Evolutionary conservation across 306 rosid genomes (phyloP).

Genomic region (Crotalaria pallida): DNA sequence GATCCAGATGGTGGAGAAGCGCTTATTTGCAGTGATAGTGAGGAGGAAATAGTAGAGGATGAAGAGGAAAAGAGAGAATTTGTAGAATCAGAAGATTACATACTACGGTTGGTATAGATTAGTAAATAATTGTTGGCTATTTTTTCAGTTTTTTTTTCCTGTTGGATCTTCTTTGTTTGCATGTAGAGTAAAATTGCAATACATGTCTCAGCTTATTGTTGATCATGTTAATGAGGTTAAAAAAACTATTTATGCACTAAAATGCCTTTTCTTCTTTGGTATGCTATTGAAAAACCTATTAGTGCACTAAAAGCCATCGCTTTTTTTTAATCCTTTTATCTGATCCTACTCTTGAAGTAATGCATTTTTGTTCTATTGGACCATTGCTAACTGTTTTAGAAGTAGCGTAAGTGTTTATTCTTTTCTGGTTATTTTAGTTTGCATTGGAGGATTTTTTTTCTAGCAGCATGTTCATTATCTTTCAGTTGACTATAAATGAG

Average conservation of each 20-base stretch:
- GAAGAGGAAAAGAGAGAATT: conserved; percentile 87
- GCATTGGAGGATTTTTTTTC: background rate
- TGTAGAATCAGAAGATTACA: no score
- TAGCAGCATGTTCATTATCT: background rate
- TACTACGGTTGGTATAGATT: no score
- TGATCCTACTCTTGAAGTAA: background rate
- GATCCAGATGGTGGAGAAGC: conserved; percentile 98
- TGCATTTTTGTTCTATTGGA: conserved; percentile 1
- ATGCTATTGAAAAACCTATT: background rate
- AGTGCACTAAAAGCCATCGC: background rate
- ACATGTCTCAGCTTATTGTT: background rate
- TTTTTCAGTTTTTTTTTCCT: no score
- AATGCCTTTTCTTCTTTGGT: no score
- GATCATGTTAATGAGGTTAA: background rate
- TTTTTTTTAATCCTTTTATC: background rate
- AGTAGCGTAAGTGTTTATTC: no score
- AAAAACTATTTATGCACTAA: no score
- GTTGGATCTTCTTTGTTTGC: no score
- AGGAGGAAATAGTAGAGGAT: conserved; percentile 84
- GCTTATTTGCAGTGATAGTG: conserved; percentile 96
- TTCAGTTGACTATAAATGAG: background rate
- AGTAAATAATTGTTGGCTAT: no score
- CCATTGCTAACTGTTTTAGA: no score
- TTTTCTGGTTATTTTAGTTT: no score
- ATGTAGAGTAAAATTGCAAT: background rate